Evolutionary conservation across 2,329 filamentous ascomycete species (phyloP).

Genomic region (Fusarium marasasianum): DNA sequence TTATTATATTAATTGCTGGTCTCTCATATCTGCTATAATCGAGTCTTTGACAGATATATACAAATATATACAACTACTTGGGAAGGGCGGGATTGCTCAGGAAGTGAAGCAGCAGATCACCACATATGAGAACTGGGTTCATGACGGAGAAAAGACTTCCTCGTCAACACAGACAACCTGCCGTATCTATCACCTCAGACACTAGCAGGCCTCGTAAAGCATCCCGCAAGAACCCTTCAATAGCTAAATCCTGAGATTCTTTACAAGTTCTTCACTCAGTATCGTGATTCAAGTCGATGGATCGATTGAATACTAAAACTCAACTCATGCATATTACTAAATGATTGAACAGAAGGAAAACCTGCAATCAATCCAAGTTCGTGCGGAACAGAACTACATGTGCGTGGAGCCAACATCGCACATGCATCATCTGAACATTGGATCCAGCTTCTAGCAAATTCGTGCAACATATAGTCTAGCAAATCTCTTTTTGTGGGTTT

Average conservation of each 20-base stretch:
- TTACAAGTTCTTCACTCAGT: not conserved
- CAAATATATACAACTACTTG: not conserved
- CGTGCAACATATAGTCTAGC: slow-evolving; percentile 14
- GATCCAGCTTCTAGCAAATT: slow-evolving; percentile 5
- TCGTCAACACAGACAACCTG: not conserved
- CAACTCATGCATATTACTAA: slow-evolving; percentile 1
- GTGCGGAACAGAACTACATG: slow-evolving; percentile 6
- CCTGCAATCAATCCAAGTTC: slow-evolving; percentile 2
- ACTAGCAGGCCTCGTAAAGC: not conserved
- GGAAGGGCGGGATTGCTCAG: not conserved
- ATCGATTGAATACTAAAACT: slow-evolving; percentile 4
- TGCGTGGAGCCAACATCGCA: not conserved
- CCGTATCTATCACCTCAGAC: not conserved
- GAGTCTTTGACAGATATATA: not conserved
- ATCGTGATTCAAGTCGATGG: not conserved
- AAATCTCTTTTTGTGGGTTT: slow-evolving; percentile 26
- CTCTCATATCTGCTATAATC: not conserved
- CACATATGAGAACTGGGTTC: too few relatives aligned
- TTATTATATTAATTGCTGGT: not conserved
- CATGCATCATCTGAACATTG: not conserved
- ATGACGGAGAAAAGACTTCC: not conserved
- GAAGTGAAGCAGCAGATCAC: not conserved
- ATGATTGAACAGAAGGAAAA: slow-evolving; percentile 3
- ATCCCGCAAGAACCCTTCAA: not conserved
- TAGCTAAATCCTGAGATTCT: not conserved